Evolutionary conservation across 371 early-diverging fungal species (phyloP).

Genomic region (Mortierella sp.): DNA sequence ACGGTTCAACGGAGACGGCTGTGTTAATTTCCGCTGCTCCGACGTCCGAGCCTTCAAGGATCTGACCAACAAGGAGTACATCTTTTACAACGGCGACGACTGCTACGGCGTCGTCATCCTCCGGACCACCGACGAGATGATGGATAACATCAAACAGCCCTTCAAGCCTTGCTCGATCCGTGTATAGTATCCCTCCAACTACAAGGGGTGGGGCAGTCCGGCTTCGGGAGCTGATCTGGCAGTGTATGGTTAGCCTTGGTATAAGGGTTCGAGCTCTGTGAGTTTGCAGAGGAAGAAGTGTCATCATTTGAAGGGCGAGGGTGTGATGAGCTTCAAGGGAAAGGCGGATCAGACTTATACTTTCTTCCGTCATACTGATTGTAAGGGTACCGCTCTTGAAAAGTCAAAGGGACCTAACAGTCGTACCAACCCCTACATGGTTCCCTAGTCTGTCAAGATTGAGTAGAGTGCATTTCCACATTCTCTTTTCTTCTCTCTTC

Average conservation of each 20-base stretch:
- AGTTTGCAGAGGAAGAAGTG: not conserved
- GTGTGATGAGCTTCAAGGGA: not conserved
- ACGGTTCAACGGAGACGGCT: conserved; percentile 25
- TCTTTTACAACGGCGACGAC: conserved; percentile 19
- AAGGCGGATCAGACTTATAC: not conserved
- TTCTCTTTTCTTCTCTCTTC: not conserved
- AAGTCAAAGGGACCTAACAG: not conserved
- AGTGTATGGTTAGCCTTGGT: not conserved
- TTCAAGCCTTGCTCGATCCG: conserved; percentile 24
- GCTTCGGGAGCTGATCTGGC: not conserved
- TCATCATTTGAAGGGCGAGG: not conserved
- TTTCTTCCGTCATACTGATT: not conserved
- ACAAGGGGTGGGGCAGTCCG: not conserved
- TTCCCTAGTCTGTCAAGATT: not conserved
- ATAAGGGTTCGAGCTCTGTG: not conserved
- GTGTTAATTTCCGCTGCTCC: conserved; percentile 17
- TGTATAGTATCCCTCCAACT: conserved; percentile 12
- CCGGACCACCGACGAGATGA: conserved; percentile 7
- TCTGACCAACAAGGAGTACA: conserved; percentile 18
- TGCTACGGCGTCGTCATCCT: conserved; percentile 9
- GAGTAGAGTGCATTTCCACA: not conserved
- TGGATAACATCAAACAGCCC: conserved; percentile 6
- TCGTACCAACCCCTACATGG: not conserved
- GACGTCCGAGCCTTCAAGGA: conserved; percentile 15
- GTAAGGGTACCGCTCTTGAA: not conserved